Percentiles rank a stretch among this genome's conserved stretches.
Evolutionary conservation across 176 grass and related monocot genomes (phyloP).

Genomic region (Phoenix dactylifera): DNA sequence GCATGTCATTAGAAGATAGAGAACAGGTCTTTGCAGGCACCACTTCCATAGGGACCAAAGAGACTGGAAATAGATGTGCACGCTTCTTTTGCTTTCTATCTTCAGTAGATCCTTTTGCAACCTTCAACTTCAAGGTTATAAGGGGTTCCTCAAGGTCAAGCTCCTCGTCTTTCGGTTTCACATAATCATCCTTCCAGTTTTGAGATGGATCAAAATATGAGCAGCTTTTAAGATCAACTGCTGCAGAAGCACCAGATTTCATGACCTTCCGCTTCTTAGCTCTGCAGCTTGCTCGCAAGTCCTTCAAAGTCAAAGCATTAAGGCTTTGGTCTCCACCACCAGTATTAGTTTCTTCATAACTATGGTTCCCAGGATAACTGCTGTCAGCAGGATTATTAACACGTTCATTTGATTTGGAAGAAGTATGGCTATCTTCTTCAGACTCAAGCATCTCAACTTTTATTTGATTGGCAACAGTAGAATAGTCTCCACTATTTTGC

Average conservation of each 20-base stretch:
- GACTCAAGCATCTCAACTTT: constrained; percentile 38
- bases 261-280: constrained; percentile 20
- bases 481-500: not conserved
- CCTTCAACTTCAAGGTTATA: constrained; percentile 43
- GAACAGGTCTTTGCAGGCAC: constrained; percentile 4
- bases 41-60: constrained; percentile 1
- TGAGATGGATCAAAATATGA: not conserved
- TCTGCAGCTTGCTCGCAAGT: constrained; percentile 39
- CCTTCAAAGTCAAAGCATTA: constrained; percentile 32
- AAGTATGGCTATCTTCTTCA: constrained; percentile 29
- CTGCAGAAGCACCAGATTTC: constrained; percentile 20
- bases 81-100: constrained; percentile 23
- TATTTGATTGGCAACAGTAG: constrained; percentile 7
- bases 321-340: constrained; percentile 7
- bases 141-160: constrained; percentile 46
- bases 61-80: constrained; percentile 6
- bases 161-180: constrained; percentile 23
- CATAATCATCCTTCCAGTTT: constrained; percentile 1
- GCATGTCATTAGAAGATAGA: not conserved
- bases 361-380: not conserved
- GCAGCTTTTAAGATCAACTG: constrained; percentile 1
- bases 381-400: constrained; percentile 3
- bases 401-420: constrained; percentile 17
- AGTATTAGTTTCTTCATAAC: too few species aligned
- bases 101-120: constrained; percentile 10